Base-by-base conservation (phyloP, 352 stramenopile genomes). In the Halophytophthora batemanensis region DNA sequence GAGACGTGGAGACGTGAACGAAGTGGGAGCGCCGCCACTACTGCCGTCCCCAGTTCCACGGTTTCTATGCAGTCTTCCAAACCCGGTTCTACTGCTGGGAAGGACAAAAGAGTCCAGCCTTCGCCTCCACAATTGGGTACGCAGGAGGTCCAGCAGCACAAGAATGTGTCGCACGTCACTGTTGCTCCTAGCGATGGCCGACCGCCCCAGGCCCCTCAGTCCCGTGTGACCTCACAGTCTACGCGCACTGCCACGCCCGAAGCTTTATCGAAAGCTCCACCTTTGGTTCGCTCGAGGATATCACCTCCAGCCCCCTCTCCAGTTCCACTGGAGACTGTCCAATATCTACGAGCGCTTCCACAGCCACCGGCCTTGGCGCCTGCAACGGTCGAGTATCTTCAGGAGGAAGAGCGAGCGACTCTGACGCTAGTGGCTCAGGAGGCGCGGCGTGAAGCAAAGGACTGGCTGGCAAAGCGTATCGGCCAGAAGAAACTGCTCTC, bases 401-500 rank as follows among this genome's bases (percentile, higher is more conserved):
- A 55, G 40, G 73, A 78, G 49, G 69, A 93, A 59, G 82, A 93
- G 46, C 66, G 61, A 13, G 57, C 76, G 28, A 89, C 82, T 0
- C 41, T 93, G 51, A 84, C 64, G 7, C 53, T 90, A 14, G 77
- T 93, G 18, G 79, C 77, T 8, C 64, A 87, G 8, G 75, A 93
- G 53, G 79, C 82, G 11, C 72, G 76, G 8, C 61, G 55, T 11
- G 79, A 90, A 25, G 82, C 77, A 4, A 68, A 78, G 22, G 75
- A 82, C 31, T 93, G 79, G 82, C 63, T 93, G 11, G 64, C 68
- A 4, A 90, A 93, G 35, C 73, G 79, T 18, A 84, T 82, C 41
- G 79, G 82, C 7, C 75, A 89, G 49, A 87, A 87, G 56, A 90
- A 90, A 40, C 52, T 92, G 12, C 47, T 92, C 1, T 85, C 74